phyloP scores from a whole-genome alignment of 352 stramenopile genomes.

The Phytophthora fragariae region DNA sequence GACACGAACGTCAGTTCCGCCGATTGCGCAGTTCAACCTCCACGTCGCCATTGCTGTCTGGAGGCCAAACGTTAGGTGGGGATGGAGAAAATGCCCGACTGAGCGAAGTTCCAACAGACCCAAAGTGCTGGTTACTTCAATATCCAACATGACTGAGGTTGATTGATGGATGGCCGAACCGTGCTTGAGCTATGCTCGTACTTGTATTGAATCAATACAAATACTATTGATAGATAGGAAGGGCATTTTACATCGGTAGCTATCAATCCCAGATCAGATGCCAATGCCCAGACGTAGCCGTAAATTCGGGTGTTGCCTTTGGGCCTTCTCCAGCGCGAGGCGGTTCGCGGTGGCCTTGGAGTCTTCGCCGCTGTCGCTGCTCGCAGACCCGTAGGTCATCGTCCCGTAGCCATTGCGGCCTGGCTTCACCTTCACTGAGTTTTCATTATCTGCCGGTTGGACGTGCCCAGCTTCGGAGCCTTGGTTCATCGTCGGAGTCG shows the following conservation, averaged over 20 bases:
- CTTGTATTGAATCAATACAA: too few relatives aligned
- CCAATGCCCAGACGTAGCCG: conserved; percentile 37
- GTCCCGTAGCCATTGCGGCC: conserved; percentile 45
- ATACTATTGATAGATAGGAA: background rate
- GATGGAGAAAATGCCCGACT: background rate
- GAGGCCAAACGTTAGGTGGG: too few relatives aligned
- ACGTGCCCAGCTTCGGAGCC: conserved; percentile 21
- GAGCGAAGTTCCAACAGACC: too few relatives aligned
- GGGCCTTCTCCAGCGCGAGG: conserved; percentile 29
- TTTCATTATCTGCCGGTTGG: conserved; percentile 16
- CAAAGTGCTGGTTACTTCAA: too few relatives aligned
- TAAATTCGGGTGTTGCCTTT: conserved; percentile 36
- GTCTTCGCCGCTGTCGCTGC: conserved; percentile 18
- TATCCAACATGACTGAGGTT: too few relatives aligned
- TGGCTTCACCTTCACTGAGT: conserved; percentile 14
- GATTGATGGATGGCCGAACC: too few relatives aligned
- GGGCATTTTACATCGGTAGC: conserved; percentile 8
- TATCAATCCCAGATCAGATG: conserved; percentile 21
- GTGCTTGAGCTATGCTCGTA: too few relatives aligned
- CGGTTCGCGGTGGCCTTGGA: conserved; percentile 26
- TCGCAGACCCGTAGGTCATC: conserved; percentile 38
- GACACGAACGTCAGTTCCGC: background rate
- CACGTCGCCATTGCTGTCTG: background rate
- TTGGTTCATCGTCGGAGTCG: conserved; percentile 3
- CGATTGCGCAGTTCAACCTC: background rate